Evolutionary conservation across 257 asterid genomes (phyloP).

Genomic region (Solanum lycopersicoides): DNA sequence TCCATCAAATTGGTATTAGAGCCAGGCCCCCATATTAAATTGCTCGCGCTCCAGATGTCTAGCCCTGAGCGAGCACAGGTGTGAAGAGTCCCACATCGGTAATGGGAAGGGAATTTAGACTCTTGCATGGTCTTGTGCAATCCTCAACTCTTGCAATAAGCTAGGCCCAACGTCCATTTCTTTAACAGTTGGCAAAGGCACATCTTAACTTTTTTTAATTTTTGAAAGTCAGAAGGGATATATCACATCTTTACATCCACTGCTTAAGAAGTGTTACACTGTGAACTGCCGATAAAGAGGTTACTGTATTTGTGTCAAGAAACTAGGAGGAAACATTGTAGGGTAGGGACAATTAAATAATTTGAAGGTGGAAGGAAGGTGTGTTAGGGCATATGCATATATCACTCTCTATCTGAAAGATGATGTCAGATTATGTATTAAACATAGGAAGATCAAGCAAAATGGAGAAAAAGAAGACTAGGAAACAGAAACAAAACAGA

Average conservation of each 20-base stretch:
- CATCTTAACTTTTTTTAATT: neutral
- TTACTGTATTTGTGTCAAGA: neutral
- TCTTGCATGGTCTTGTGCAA: neutral
- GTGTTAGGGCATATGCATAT: neutral
- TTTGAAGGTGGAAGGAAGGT: neutral
- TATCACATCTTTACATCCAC: neutral
- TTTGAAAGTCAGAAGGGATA: neutral
- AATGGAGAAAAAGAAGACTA: neutral
- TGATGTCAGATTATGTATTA: neutral
- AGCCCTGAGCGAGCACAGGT: neutral
- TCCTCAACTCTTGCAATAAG: neutral
- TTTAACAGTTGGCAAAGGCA: neutral
- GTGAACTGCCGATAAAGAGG: neutral
- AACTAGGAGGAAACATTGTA: neutral
- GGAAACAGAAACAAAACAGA: neutral
- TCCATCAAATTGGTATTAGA: neutral
- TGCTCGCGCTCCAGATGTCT: neutral
- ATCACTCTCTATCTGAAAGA: neutral
- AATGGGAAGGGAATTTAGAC: neutral
- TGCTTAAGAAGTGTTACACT: neutral
- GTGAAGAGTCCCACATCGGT: neutral
- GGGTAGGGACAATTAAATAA: neutral
- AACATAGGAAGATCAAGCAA: neutral
- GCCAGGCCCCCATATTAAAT: neutral
- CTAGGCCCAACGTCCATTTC: neutral